Evolutionary conservation across 2,329 filamentous ascomycete species (phyloP), one percentile per base, ranked within the genome.

Genomic region (Ceratocystis alfenasii): DNA sequence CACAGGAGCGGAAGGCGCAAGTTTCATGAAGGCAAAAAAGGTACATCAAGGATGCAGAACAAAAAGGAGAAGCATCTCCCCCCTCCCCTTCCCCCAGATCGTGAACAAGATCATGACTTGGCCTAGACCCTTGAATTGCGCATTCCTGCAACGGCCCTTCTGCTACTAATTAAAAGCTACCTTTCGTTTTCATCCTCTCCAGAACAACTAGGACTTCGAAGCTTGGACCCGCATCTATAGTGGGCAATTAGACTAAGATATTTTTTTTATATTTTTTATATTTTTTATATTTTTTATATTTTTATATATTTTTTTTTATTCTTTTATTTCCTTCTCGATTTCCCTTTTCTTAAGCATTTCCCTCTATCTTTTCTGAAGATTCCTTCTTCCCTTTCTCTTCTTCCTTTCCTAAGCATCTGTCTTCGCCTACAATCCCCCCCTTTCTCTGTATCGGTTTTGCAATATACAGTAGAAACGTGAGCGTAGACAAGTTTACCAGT

Each of bases 401-500:
- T 59, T 41, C 28, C 53, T 28, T 53, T 57, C 50, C 50, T 30
- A 65, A 65, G 66, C 55, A 64, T 68, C 53, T 57, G 30, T 55
- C 59, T 61, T 60, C 45, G 22, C 59, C 57, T 50, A 25, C 50
- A 50, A 61, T 48, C 45, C 46, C 61, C 61, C 57, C 25, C 61
- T 61, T 62, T 62, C 41, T 55, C 63, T 66, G 61, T 64, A 66
- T 68, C 67, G 62, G 55, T 65, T 64, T 64, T 67, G 61, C 62
- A 67, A 67, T 67, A 67, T 65, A 67, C 62, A 67, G 65, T 44
- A 60, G 62, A 67, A 30, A 20, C 59, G 50, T 45, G 65, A 30
- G 59, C 65, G 50, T 57, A 28, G 50, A 57, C 61, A 63, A 30
- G 41, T 50, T 50, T 61, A 36, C 17, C 60, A 48, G 10, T 28